Percentiles rank a stretch among this genome's conserved stretches.
These are phyloP conservation scores for Crithidia bombi DNA, from an alignment of 208 protist genomes.

Conservation along the genomic window DNA sequence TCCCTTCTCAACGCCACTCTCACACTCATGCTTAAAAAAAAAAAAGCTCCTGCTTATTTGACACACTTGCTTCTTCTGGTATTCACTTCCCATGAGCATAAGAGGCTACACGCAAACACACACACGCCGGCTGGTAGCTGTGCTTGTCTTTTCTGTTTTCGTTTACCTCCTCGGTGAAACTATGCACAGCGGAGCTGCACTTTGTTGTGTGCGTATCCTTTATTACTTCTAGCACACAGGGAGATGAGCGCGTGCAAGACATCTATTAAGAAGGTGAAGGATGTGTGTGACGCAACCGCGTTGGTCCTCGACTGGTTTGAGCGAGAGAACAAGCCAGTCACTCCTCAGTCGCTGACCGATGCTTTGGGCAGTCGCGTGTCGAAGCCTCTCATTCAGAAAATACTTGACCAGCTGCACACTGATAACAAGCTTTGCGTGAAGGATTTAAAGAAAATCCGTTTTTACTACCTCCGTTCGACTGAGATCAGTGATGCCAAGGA, in stretches of 20 bases:
- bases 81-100: no score
- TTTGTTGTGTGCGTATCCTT: no score
- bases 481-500: neutral
- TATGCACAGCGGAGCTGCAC: no score
- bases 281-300: constrained; percentile 42
- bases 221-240: neutral
- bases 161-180: no score
- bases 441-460: constrained; percentile 81
- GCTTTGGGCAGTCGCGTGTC: constrained; percentile 81
- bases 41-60: no score
- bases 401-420: constrained; percentile 60
- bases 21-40: no score
- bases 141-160: no score
- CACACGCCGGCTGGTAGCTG: no score
- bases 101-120: no score
- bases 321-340: constrained; percentile 81
- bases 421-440: constrained; percentile 66
- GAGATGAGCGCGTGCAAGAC: constrained; percentile 43
- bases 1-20: no score
- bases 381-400: constrained; percentile 77
- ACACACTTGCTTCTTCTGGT: no score
- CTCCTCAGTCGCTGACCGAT: constrained; percentile 81
- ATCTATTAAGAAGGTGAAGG: constrained; percentile 54
- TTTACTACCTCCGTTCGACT: constrained; percentile 59
- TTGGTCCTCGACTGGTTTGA: constrained; percentile 84